A percentile compares a stretch with the other conserved stretches of the same genome.
These are phyloP conservation scores for Pseudocercospora fuligena DNA, from an alignment of 2,329 filamentous ascomycete species.

Conservation along the genomic window DNA sequence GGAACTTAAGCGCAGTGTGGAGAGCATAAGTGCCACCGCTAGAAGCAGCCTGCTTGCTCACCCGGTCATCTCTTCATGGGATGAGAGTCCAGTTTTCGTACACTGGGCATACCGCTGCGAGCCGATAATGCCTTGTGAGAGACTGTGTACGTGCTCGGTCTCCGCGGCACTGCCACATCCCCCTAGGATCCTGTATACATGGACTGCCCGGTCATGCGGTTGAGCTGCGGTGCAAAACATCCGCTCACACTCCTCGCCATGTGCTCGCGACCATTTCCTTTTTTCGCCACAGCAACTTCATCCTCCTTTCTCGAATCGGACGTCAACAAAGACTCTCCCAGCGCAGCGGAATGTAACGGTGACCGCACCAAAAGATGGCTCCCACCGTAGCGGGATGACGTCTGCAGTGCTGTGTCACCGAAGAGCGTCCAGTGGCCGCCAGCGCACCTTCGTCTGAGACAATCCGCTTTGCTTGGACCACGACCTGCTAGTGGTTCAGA, in stretches of 20 bases:
- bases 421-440: conserved; percentile 1
- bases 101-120: conserved; percentile 3
- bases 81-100: neutral
- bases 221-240: neutral
- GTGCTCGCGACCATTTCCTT: neutral
- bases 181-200: neutral
- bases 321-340: conserved; percentile 12
- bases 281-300: conserved; percentile 11
- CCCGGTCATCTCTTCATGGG: neutral
- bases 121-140: neutral
- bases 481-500: conserved; percentile 8
- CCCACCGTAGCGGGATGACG: conserved; percentile 10
- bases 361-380: conserved; percentile 1
- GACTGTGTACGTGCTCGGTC: neutral
- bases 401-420: conserved; percentile 2
- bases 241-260: conserved; percentile 2
- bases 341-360: conserved; percentile 14
- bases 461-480: conserved; percentile 2
- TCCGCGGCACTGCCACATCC: conserved; percentile 5
- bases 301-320: conserved; percentile 7
- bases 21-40: conserved; percentile 13
- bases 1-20: conserved; percentile 7
- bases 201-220: conserved; percentile 2
- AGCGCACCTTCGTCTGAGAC: conserved; percentile 10
- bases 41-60: conserved; percentile 2